These are phyloP conservation scores for Trametes hirsuta DNA, from an alignment of 1,284 basidiomycete genomes.

Conservation along the genomic window DNA sequence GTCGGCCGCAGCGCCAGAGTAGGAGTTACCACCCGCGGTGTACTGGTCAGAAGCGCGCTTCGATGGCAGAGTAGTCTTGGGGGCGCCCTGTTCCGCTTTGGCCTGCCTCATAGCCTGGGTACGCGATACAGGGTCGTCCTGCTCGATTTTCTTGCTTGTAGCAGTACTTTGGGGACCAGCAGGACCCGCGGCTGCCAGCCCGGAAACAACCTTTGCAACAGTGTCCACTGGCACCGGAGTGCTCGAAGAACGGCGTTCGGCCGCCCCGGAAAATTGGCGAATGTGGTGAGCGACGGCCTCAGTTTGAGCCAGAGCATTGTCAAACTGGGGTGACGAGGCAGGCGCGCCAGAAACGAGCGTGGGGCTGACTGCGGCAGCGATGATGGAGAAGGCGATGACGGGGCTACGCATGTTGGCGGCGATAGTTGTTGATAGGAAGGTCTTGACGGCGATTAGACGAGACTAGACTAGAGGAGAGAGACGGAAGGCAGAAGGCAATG, in stretches of 20 bases:
- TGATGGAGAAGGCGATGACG: slow-evolving; percentile 36
- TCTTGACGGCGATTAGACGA: slow-evolving; percentile 30
- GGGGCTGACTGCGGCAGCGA: slow-evolving; percentile 38
- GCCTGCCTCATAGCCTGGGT: slow-evolving; percentile 19
- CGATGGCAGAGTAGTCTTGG: background rate
- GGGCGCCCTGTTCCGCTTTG: background rate
- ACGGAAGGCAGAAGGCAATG: slow-evolving; percentile 15
- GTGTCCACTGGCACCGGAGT: background rate
- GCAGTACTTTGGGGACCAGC: background rate
- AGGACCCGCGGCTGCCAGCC: background rate
- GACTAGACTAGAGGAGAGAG: slow-evolving; percentile 27
- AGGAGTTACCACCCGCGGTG: slow-evolving; percentile 33
- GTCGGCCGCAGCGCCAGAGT: slow-evolving; percentile 29
- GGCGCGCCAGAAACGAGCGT: slow-evolving; percentile 33
- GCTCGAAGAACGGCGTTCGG: background rate
- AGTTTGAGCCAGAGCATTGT: slow-evolving; percentile 15
- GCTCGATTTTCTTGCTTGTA: no score
- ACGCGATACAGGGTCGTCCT: slow-evolving; percentile 14
- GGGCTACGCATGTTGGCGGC: slow-evolving; percentile 36
- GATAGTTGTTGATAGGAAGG: slow-evolving; percentile 24
- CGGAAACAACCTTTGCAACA: background rate
- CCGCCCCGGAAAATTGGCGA: background rate
- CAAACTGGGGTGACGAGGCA: slow-evolving; percentile 27
- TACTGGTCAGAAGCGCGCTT: slow-evolving; percentile 21
- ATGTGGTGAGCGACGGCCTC: slow-evolving; percentile 7